phyloP scores from a whole-genome alignment of 345 rosid genomes.

The Geranium rotundifolium region DNA sequence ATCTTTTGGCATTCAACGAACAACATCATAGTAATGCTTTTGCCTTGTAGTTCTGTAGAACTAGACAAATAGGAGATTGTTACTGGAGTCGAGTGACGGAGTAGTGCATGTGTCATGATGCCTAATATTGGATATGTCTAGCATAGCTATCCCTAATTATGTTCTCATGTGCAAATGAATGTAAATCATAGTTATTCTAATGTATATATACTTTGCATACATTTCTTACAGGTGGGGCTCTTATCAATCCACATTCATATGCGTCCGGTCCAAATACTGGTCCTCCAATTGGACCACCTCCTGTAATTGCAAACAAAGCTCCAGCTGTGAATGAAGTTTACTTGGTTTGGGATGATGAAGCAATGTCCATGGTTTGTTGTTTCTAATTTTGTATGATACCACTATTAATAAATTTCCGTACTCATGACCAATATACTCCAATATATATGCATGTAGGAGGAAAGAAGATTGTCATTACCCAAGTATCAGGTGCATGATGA shows the following conservation, averaged over 20 bases:
- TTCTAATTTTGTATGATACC: background rate
- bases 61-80: no score
- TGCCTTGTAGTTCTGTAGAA: no score
- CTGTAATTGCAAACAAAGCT: slow-evolving; percentile 91
- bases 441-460: slow-evolving; percentile 59
- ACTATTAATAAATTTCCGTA: background rate
- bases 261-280: slow-evolving; percentile 96
- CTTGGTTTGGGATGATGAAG: no score
- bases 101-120: no score
- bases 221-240: slow-evolving; percentile 32
- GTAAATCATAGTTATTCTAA: background rate
- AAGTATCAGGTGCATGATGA: slow-evolving; percentile 99
- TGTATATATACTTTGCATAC: slow-evolving; percentile 5
- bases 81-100: no score
- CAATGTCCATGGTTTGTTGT: slow-evolving; percentile 87
- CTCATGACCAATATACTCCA: slow-evolving; percentile 6
- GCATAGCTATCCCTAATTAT: no score
- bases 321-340: slow-evolving; percentile 79
- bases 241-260: slow-evolving; percentile 67
- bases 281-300: slow-evolving; percentile 98
- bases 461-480: slow-evolving; percentile 78
- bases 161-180: no score
- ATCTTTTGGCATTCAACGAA: no score
- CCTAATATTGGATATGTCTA: no score
- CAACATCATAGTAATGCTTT: no score